phyloP scores from a whole-genome alignment of 2,329 filamentous ascomycete species.

The Aspergillus carbonarius region DNA sequence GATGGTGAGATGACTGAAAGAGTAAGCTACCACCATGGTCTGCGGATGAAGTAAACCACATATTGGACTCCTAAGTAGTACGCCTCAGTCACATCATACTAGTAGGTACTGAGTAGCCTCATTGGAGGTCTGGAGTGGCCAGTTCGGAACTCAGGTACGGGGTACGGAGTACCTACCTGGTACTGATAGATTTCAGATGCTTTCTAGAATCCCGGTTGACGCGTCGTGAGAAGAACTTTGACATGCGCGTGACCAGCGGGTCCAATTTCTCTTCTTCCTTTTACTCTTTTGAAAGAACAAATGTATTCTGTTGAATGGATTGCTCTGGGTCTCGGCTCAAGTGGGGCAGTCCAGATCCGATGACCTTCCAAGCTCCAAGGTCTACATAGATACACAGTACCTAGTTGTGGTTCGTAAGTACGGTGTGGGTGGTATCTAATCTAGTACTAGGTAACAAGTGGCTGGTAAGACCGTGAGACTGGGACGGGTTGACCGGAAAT shows the following conservation, averaged over 20 bases:
- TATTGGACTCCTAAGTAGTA: no score
- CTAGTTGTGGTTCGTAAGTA: no score
- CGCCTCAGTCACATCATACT: no score
- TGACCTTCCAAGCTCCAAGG: constrained; percentile 13
- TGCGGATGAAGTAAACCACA: no score
- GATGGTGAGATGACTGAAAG: no score
- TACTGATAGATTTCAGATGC: neutral
- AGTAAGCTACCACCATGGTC: no score
- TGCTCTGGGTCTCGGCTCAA: constrained; percentile 15
- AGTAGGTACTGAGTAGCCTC: neutral
- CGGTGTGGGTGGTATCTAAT: no score
- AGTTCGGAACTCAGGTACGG: neutral
- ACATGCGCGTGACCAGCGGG: constrained; percentile 22
- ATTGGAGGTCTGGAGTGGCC: neutral
- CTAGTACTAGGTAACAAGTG: no score
- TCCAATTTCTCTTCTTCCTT: constrained; percentile 4
- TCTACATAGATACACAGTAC: no score
- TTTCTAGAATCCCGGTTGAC: constrained; percentile 13
- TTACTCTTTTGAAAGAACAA: neutral
- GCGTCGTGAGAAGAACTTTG: constrained; percentile 12
- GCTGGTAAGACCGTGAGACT: no score
- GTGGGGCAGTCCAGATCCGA: constrained; percentile 20
- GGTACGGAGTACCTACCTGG: neutral
- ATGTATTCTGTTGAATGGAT: neutral
- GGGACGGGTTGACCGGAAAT: neutral